Conservation (phyloP, 2,329 filamentous ascomycete species). For the Reticulascus tulasneorum region DNA sequence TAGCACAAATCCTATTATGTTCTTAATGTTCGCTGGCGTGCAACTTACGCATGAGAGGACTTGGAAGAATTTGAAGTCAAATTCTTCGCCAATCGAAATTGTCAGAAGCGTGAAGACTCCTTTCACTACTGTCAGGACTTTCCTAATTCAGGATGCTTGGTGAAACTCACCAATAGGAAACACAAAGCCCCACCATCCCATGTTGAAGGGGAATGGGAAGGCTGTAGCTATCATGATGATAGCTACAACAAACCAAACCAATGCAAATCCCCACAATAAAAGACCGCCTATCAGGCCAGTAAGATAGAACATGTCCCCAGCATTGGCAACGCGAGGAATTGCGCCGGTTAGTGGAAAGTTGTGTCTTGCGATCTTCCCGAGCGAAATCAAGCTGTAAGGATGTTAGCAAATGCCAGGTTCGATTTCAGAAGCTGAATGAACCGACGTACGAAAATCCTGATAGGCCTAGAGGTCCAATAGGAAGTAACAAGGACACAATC, state of each 20-base stretch:
- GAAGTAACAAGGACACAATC: constrained; percentile 65
- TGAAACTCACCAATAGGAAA: constrained; percentile 42
- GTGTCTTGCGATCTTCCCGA: too few relatives aligned
- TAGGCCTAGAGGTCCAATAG: constrained; percentile 63
- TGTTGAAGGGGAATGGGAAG: constrained; percentile 38
- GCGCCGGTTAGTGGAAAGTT: too few relatives aligned
- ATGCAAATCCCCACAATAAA: constrained; percentile 40
- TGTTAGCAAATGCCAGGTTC: too few relatives aligned
- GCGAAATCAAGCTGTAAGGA: too few relatives aligned
- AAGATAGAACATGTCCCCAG: too few relatives aligned
- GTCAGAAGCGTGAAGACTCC: constrained; percentile 38
- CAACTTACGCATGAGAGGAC: constrained; percentile 38
- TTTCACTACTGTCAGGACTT: constrained; percentile 37
- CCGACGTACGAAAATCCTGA: too few relatives aligned
- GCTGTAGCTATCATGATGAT: constrained; percentile 34
- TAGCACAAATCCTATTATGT: too few relatives aligned
- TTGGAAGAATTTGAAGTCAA: constrained; percentile 14
- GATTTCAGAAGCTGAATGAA: too few relatives aligned
- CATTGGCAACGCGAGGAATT: too few relatives aligned
- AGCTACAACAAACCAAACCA: constrained; percentile 40
- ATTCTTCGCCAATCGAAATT: constrained; percentile 11
- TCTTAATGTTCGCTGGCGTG: too few relatives aligned
- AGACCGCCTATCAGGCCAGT: too few relatives aligned
- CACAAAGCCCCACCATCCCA: constrained; percentile 46
- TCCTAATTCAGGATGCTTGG: constrained; percentile 34